Conservation (phyloP, 139 green algal species). For the Micractinium conductrix region DNA sequence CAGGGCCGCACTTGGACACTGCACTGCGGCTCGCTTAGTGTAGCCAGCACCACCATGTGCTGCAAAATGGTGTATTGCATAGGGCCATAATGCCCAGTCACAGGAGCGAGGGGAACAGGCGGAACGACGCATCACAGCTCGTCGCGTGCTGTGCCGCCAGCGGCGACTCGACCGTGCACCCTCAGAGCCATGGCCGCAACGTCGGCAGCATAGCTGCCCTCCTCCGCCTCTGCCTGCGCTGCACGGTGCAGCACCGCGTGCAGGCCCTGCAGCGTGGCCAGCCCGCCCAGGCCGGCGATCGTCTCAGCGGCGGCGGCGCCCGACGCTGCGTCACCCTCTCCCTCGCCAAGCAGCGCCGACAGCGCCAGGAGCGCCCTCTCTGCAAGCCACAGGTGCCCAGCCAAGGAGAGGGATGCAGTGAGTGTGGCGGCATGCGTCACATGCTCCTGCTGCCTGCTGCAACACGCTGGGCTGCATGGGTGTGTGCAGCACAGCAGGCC, state of each 20-base stretch:
- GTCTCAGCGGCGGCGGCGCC: neutral
- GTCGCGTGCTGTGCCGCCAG: neutral
- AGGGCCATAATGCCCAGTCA: no score
- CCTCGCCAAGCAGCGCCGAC: neutral
- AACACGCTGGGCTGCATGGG: no score
- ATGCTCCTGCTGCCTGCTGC: no score
- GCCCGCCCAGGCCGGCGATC: neutral
- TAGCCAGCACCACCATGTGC: no score
- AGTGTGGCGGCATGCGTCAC: no score
- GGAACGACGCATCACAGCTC: neutral
- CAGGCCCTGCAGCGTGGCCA: neutral
- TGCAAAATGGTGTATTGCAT: no score
- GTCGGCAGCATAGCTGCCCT: neutral
- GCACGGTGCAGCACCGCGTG: neutral
- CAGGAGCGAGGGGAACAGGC: no score
- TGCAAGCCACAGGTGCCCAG: neutral
- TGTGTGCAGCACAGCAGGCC: no score
- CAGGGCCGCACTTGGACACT: no score
- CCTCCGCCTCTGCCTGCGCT: neutral
- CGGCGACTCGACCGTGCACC: constrained; percentile 43
- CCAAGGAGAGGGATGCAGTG: neutral
- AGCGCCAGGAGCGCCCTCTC: constrained; percentile 33
- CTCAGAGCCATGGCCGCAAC: neutral
- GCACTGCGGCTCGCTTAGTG: no score
- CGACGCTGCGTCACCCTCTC: no score